Base-by-base conservation (phyloP, 768 basidiomycete species). In the Kwoniella dejecticola region DNA sequence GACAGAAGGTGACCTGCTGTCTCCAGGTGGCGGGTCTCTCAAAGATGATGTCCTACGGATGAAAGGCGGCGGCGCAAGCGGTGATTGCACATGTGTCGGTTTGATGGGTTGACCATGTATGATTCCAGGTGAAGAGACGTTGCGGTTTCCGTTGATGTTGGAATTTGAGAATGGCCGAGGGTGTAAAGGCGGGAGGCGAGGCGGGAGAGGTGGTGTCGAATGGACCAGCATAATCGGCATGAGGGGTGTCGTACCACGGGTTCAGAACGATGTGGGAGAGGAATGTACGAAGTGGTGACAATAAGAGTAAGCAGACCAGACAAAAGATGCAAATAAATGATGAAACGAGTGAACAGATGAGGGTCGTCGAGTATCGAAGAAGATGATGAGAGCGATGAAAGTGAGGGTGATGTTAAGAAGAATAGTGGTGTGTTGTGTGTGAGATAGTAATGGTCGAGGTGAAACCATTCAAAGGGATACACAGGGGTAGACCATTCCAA, bases 11-110 rank as follows among this genome's bases (percentile, higher is more conserved):
- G 57, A 59, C 24, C 57, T 42, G 38, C 59, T 60, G 23, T 11
- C 59, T 46, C 59, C 59, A 31, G 59, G 59, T n/a, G 50, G 59
- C 19, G 59, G 59, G 40, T 60, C 59, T 45, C 59, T 40, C 2
- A 60, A 29, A 8, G 59, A 60, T 31, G 59, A 60, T 19, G 59
- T 60, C 41, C 59, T 60, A 52, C 59, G 59, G 49, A 33, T 23
- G 41, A 42, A 40, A 53, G 50, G 42, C 8, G 59, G 59, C n/a
- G 52, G 59, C 7, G 50, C 50, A n/a, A 60, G 59, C 12, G 59
- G 50, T 27, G 59, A 53, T 29, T 42, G 59, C 23, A 42, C 24
- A 21, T 57, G 55, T 27, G 36, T 11, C 6, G 36, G 13, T 24
- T 29, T 26, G 52, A 21, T 15, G 13, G 30, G 15, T 23, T 21